These are phyloP conservation scores for Solanum hybrid DNA, from an alignment of 305 asterid genomes.

Conservation along the genomic window DNA sequence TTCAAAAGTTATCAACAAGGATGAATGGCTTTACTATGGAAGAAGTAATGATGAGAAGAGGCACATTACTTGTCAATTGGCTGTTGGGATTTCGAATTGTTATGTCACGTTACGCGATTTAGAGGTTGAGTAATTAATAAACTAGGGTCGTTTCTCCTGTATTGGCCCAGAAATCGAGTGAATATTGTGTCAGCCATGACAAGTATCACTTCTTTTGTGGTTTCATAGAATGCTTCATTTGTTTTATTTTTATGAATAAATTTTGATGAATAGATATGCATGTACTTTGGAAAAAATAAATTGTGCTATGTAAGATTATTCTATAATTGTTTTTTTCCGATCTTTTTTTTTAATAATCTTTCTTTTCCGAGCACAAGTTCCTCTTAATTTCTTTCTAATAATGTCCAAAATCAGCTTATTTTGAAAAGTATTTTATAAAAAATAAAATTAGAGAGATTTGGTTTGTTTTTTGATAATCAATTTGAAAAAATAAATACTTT, in stretches of 20 bases:
- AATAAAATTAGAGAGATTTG: background rate
- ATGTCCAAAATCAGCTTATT: background rate
- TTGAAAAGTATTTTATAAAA: background rate
- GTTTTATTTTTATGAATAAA: background rate
- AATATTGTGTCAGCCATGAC: background rate
- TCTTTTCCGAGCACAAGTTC: background rate
- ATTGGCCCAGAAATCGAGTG: background rate
- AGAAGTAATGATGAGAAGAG: background rate
- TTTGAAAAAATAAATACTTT: background rate
- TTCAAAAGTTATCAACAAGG: background rate
- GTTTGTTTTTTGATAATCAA: background rate
- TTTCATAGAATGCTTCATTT: background rate
- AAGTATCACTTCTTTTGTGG: background rate
- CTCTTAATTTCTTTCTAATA: background rate
- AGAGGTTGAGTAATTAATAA: background rate
- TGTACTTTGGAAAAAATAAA: background rate
- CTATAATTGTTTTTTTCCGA: too few species aligned
- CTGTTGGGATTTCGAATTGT: background rate
- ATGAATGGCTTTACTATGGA: slow-evolving; percentile 2
- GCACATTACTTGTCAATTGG: slow-evolving; percentile 2
- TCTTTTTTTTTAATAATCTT: background rate
- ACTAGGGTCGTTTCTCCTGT: background rate
- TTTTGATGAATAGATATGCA: background rate
- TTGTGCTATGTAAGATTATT: background rate
- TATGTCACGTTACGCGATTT: background rate